A percentile compares a stretch with the other conserved stretches of the same genome.
These are phyloP conservation scores for Babesia ovis DNA, from an alignment of 169 alveolate species.

Conservation along the genomic window DNA sequence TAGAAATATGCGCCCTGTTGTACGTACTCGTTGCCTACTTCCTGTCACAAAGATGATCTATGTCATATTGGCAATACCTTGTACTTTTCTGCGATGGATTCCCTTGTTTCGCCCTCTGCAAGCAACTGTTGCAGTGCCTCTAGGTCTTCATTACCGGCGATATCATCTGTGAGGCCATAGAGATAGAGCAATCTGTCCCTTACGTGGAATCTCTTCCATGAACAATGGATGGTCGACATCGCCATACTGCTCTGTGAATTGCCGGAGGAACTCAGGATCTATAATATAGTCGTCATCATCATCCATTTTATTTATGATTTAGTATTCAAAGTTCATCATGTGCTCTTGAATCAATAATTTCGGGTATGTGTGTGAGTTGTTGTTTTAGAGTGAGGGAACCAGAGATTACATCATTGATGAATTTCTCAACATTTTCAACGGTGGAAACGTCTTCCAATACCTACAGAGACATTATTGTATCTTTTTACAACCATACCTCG, in stretches of 20 bases:
- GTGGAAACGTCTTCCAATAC: conserved; percentile 38
- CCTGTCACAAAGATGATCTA: conserved; percentile 10
- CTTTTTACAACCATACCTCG: conserved; percentile 33
- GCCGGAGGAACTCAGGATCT: conserved; percentile 55
- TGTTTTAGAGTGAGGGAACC: conserved; percentile 43
- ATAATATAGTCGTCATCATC: conserved; percentile 62
- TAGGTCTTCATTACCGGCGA: conserved; percentile 43
- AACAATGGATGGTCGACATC: conserved; percentile 68
- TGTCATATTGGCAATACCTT: conserved; percentile 13
- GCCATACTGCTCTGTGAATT: conserved; percentile 60
- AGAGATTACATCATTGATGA: conserved; percentile 64
- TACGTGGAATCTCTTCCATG: conserved; percentile 68
- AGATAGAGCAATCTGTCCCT: background rate
- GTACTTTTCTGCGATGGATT: conserved; percentile 67
- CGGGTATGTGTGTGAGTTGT: conserved; percentile 40
- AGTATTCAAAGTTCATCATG: conserved; percentile 37
- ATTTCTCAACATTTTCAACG: conserved; percentile 35
- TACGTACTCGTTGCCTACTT: conserved; percentile 68
- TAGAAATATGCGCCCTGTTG: conserved; percentile 48
- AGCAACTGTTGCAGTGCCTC: conserved; percentile 63
- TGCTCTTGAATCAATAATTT: conserved; percentile 7
- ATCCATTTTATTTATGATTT: conserved; percentile 7
- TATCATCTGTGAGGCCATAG: conserved; percentile 22
- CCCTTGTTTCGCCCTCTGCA: conserved; percentile 68
- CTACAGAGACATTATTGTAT: conserved; percentile 1